Evolutionary conservation across 2,329 filamentous ascomycete species (phyloP), one percentile per base, ranked within the genome.

Genomic region (Alternaria novae-zelandiae): DNA sequence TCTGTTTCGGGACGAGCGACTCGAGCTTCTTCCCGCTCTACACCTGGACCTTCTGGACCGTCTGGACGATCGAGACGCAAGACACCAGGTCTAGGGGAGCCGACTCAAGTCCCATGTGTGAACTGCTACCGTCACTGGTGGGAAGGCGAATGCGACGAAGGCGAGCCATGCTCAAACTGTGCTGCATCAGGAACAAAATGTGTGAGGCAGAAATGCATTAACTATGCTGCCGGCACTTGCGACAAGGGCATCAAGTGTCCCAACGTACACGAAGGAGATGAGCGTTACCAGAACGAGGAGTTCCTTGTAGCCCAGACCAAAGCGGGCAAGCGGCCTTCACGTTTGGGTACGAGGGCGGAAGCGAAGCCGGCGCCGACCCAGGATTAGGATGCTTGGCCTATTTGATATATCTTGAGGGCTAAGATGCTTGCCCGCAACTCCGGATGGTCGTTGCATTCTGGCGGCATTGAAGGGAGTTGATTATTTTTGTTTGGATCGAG

Each of bases 91-190:
- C 12, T 17, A 3, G 4, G 46, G 17, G 46, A 53, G 21, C 25
- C 26, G 17, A 17, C 5, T 3, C 47, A 9, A 8, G 28, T 55
- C 6, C 12, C 45, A 8, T 54, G 47, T 25, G 43, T 58, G 11
- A 62, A 54, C 26, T 58, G 54, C 28, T 54, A 54, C 13, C 23
- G 21, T 25, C 36, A 58, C 8, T 58, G 41, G 41, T 58, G 46
- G 54, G 43, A 62, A 13, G 12, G 17, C 11, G n/a, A 53, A 5
- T 50, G 41, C 26, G 59, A 51, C 12, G 30, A 47, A 4, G 43
- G 41, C 17, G 9, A 49, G 26, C 47, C 43, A 12, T 59, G 59
- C 9, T 20, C 21, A 28, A 53, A 62, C 21, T 62, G 47, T 20
- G 11, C 4, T 17, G 46, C 12, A 25, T 44, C 59, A 20, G 17